Evolutionary conservation across 306 rosid genomes (phyloP).

Genomic region (Prunus mume): DNA sequence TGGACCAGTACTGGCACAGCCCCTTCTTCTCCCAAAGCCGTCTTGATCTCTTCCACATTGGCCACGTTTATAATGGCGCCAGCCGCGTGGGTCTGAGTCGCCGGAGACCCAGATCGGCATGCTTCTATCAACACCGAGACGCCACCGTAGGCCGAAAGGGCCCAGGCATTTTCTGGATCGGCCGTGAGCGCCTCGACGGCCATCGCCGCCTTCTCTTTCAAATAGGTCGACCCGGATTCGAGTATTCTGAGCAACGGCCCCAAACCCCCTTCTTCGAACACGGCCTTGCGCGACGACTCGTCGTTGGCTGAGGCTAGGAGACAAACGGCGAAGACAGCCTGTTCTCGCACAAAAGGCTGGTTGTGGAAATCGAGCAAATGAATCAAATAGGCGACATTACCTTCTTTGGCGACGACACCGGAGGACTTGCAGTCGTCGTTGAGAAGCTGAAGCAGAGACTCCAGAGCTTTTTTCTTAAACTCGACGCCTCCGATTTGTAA

Average conservation of each 20-base stretch:
- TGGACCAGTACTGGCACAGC: conserved; percentile 45
- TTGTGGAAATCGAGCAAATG: conserved; percentile 45
- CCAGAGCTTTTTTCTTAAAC: conserved; percentile 53
- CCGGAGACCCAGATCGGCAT: conserved; percentile 49
- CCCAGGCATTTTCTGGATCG: conserved; percentile 58
- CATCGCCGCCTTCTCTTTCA: conserved; percentile 44
- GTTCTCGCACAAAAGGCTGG: conserved; percentile 39
- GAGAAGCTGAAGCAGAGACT: conserved; percentile 51
- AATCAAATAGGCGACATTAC: conserved; percentile 39
- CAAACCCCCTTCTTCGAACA: conserved; percentile 54
- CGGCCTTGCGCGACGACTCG: conserved; percentile 39
- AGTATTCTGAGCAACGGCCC: conserved; percentile 45
- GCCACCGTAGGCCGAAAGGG: conserved; percentile 54
- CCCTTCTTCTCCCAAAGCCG: conserved; percentile 47
- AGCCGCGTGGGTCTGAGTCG: conserved; percentile 34
- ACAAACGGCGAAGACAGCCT: conserved; percentile 37
- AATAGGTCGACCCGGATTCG: conserved; percentile 35
- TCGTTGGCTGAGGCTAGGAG: conserved; percentile 41
- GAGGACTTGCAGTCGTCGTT: conserved; percentile 35
- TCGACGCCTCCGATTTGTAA: conserved; percentile 57
- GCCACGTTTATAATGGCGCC: conserved; percentile 49
- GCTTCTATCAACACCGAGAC: conserved; percentile 41
- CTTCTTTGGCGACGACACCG: conserved; percentile 32
- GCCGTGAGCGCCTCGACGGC: conserved; percentile 49
- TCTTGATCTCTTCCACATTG: conserved; percentile 39